Conservation (phyloP, 2,329 filamentous ascomycete genomes). For the Huntiella savannae region DNA sequence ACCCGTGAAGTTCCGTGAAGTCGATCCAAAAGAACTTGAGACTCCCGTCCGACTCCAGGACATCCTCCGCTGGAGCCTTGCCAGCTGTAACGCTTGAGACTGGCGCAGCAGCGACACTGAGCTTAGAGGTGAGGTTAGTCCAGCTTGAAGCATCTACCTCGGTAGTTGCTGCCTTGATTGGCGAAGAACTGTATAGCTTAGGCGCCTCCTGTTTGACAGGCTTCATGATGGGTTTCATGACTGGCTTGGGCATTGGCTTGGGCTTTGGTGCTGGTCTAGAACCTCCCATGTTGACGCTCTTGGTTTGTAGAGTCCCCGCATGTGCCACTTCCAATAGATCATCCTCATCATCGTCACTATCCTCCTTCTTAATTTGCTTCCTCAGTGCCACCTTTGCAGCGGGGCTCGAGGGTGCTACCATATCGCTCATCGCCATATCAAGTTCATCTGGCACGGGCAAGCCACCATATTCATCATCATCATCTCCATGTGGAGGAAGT, state of each 20-base stretch:
- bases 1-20: constrained; percentile 82
- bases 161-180: constrained; percentile 1
- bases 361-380: constrained; percentile 33
- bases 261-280: constrained; percentile 52
- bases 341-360: constrained; percentile 60
- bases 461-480: constrained; percentile 39
- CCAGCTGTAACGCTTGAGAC: constrained; percentile 42
- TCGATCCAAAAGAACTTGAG: constrained; percentile 94
- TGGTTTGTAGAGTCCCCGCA: constrained; percentile 44
- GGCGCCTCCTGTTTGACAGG: constrained; percentile 54
- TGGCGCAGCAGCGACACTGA: constrained; percentile 50
- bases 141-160: constrained; percentile 62
- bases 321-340: constrained; percentile 78
- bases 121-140: constrained; percentile 68
- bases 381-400: constrained; percentile 59
- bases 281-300: constrained; percentile 70
- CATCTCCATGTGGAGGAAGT: constrained; percentile 27
- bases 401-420: constrained; percentile 58
- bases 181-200: constrained; percentile 22
- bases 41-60: constrained; percentile 84
- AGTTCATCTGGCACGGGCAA: constrained; percentile 43
- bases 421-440: constrained; percentile 65
- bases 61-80: constrained; percentile 67
- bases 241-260: constrained; percentile 43
- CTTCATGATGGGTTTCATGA: constrained; percentile 41